Conservation (phyloP, 768 basidiomycete species). For the Cystobasidium tubakii region DNA sequence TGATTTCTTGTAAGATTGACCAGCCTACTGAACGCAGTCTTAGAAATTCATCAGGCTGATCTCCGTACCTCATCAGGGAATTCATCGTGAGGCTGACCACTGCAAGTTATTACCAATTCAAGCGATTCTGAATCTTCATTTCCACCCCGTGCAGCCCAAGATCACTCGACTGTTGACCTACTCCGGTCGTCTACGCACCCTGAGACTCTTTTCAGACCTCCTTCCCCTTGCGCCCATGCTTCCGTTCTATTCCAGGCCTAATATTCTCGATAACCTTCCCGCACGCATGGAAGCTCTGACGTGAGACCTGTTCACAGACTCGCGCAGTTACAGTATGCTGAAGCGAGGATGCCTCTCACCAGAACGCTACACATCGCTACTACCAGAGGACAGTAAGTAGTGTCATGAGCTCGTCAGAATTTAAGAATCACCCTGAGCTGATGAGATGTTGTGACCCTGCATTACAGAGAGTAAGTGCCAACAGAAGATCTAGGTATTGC, state of each 20-base stretch:
- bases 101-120: no score
- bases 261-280: not conserved
- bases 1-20: not conserved
- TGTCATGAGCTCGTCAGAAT: not conserved
- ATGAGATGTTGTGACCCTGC: no score
- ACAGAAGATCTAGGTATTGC: no score
- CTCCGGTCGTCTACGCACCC: not conserved
- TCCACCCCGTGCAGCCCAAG: not conserved
- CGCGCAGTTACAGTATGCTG: no score
- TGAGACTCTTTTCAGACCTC: not conserved
- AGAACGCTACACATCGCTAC: not conserved
- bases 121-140: not conserved
- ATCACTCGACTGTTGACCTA: not conserved
- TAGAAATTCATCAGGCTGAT: not conserved
- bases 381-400: not conserved
- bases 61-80: not conserved
- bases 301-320: not conserved
- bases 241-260: conserved; percentile 2
- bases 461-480: not conserved
- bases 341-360: no score
- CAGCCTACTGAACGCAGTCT: no score
- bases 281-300: not conserved
- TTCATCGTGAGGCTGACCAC: conserved; percentile 14
- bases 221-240: not conserved
- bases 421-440: no score